Base-by-base conservation (phyloP, 805 yeast genomes). In the Kregervanrija delftensis region DNA sequence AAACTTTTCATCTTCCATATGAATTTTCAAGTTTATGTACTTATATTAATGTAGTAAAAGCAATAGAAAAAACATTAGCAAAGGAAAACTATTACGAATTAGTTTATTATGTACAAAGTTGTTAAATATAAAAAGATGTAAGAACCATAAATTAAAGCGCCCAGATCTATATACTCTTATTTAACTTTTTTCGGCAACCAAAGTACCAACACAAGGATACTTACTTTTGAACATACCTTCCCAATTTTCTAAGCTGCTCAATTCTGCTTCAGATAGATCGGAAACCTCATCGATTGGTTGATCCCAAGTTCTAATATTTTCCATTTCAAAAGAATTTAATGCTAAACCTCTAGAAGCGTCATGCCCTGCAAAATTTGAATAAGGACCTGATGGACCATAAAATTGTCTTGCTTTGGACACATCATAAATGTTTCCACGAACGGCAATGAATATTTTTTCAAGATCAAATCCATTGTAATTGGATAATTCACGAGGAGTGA, bases 311-410 rank as follows among this genome's bases (percentile, higher is more conserved):
- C 81, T 83, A 28, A 93, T 68, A 60, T 72, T 72, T 43, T 70
- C 77, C 55, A 46, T 11, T 41, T 89, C 97, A 65, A 90, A 91
- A 13, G 95, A 85, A 64, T 89, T 90, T 55, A 77, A 69, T 1
- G 96, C 96, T 45, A 91, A 73, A 0, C 97, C 98, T 52, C 98
- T 72, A 1, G 95, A 83, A 3, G 97, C 97, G 66, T 91, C 98
- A 53, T 86, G 83, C 1, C 98, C 98, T 0, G 97, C 97, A 71
- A 91, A 91, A 59, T 86, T 87, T 37, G 86, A 81, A 65, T 91
- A 91, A 0, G 96, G 96, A 0, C 97, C 97, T 30, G 91, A 86
- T 6, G 98, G 98, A 0, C 98, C 98, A 63, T 91, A 91, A 60
- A 91, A 90, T 39, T 77, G 76, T 51, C 90, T 77, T 0, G 95